These are phyloP conservation scores for Syncephalastrum sp. DNA, from an alignment of 371 early-diverging fungal genomes.

Conservation along the genomic window DNA sequence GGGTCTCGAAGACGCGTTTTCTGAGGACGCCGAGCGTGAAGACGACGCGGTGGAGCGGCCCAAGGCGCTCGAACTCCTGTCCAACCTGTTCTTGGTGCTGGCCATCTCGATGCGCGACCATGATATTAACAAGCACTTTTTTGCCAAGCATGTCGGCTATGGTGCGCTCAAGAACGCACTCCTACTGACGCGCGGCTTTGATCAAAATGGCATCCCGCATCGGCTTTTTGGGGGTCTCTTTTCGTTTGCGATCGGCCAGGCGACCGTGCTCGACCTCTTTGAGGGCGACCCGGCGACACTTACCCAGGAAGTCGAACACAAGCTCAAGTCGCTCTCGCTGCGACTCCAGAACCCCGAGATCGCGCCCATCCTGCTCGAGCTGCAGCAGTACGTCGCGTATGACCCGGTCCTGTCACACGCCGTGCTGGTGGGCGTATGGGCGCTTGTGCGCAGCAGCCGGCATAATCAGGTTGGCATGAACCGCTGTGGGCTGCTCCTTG, in stretches of 20 bases:
- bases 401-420: conserved; percentile 43
- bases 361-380: conserved; percentile 48
- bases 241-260: conserved; percentile 60
- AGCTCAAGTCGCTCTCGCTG: conserved; percentile 24
- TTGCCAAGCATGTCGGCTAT: conserved; percentile 57
- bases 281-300: background rate
- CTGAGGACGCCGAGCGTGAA: background rate
- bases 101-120: conserved; percentile 61
- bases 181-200: conserved; percentile 56
- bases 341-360: conserved; percentile 58
- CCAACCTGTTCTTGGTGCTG: conserved; percentile 53
- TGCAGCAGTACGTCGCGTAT: conserved; percentile 41
- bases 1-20: conserved; percentile 59
- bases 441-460: conserved; percentile 54
- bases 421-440: conserved; percentile 46
- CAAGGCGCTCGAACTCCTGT: conserved; percentile 30
- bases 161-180: conserved; percentile 62
- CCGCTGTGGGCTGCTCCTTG: conserved; percentile 53
- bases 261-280: conserved; percentile 47
- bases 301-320: conserved; percentile 19
- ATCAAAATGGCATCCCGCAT: conserved; percentile 29
- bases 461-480: conserved; percentile 68
- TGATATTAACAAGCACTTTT: conserved; percentile 52
- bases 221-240: conserved; percentile 62
- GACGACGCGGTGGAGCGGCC: background rate